A percentile compares a stretch with the other conserved stretches of the same genome.
phyloP scores from a whole-genome alignment of 2,329 filamentous ascomycete species.

The Penicillium sp. region DNA sequence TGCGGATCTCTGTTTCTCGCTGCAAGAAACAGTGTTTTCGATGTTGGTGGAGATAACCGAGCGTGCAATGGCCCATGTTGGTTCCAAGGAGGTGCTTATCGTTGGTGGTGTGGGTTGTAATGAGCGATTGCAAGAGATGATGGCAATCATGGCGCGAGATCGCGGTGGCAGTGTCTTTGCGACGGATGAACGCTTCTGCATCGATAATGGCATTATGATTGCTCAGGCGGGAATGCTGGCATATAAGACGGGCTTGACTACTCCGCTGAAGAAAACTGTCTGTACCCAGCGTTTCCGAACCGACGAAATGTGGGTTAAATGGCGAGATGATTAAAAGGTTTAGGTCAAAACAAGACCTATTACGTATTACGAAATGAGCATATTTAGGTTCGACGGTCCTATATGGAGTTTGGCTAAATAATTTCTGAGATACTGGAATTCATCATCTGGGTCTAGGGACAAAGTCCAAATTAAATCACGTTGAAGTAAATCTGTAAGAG shows the following conservation, averaged over 20 bases:
- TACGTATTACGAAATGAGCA: constrained; percentile 19
- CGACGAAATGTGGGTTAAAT: constrained; percentile 73
- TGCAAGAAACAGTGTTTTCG: constrained; percentile 92
- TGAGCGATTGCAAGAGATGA: constrained; percentile 93
- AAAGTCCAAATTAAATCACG: background rate
- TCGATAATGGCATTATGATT: constrained; percentile 99
- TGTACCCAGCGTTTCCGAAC: constrained; percentile 81
- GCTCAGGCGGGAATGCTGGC: constrained; percentile 89
- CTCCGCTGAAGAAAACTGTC: constrained; percentile 70
- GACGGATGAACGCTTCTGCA: constrained; percentile 95
- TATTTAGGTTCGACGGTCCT: background rate
- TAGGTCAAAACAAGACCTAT: constrained; percentile 5
- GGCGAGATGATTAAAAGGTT: constrained; percentile 56
- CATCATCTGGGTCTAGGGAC: background rate
- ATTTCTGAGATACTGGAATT: background rate
- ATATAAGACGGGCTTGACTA: constrained; percentile 73
- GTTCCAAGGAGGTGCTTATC: constrained; percentile 81
- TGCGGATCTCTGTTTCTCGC: constrained; percentile 83
- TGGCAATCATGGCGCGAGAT: constrained; percentile 89
- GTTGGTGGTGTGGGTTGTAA: constrained; percentile 96
- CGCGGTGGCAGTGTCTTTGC: constrained; percentile 86
- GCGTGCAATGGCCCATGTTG: constrained; percentile 96
- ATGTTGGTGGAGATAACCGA: constrained; percentile 99
- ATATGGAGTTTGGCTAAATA: background rate
- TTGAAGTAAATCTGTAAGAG: background rate